Evolutionary conservation across 805 yeast genomes (phyloP).

Genomic region (Wickerhamomyces silvicola): DNA sequence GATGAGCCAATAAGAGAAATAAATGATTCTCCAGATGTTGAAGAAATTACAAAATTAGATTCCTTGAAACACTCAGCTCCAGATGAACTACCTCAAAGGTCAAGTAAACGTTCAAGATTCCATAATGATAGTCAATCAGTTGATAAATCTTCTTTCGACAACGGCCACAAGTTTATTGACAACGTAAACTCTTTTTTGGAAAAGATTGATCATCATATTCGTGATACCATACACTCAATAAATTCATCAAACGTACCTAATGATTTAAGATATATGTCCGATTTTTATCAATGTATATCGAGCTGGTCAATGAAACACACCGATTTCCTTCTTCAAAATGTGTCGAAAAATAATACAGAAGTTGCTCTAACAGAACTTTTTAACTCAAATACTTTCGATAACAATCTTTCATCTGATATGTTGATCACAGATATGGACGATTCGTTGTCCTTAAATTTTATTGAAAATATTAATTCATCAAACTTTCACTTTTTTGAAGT

Average conservation of each 20-base stretch:
- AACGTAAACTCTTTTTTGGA: slow-evolving; percentile 6
- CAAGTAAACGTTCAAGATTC: slow-evolving; percentile 34
- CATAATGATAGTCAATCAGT: slow-evolving; percentile 29
- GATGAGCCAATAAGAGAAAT: too few species aligned
- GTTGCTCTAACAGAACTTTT: slow-evolving; percentile 25
- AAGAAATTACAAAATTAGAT: too few species aligned
- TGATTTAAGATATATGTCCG: slow-evolving; percentile 1
- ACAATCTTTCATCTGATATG: slow-evolving; percentile 8
- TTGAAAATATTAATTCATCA: slow-evolving; percentile 22
- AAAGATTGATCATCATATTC: background rate
- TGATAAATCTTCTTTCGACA: slow-evolving; percentile 4
- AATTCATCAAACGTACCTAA: background rate
- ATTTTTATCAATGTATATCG: slow-evolving; percentile 10
- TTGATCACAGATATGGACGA: slow-evolving; percentile 12
- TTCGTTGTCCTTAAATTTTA: slow-evolving; percentile 17
- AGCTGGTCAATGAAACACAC: slow-evolving; percentile 24
- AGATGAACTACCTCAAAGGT: slow-evolving; percentile 26
- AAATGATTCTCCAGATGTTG: too few species aligned
- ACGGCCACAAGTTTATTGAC: slow-evolving; percentile 5
- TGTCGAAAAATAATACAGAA: slow-evolving; percentile 4
- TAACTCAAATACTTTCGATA: slow-evolving; percentile 23
- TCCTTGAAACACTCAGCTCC: too few species aligned
- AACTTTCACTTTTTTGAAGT: slow-evolving; percentile 32
- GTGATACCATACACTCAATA: too few species aligned
- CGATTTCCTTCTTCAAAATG: slow-evolving; percentile 16